A percentile compares a stretch with the other conserved stretches of the same genome.
Conservation (phyloP, 345 rosid species). For the Streptanthus diversifolius region DNA sequence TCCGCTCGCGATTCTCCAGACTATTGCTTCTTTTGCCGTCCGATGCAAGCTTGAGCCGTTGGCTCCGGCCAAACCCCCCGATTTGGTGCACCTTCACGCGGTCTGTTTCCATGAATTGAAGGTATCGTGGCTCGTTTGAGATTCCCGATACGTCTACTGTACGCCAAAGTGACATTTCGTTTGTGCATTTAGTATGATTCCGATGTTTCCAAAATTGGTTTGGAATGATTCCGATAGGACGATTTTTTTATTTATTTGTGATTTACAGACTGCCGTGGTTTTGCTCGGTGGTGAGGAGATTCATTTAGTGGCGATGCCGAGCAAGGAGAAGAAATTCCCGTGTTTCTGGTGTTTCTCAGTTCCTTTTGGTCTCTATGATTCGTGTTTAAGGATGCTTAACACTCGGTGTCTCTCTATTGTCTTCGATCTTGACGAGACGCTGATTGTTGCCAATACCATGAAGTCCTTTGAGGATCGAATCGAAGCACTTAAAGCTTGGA, state of each 20-base stretch:
- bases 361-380: conserved; percentile 62
- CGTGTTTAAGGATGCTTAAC: conserved; percentile 79
- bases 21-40: conserved; percentile 74
- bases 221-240: not conserved
- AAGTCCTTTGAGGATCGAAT: conserved; percentile 90
- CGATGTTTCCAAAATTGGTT: not conserved
- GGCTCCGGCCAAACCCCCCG: conserved; percentile 49
- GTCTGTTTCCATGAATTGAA: conserved; percentile 81
- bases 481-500: conserved; percentile 73
- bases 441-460: conserved; percentile 95
- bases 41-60: conserved; percentile 90
- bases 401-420: conserved; percentile 84
- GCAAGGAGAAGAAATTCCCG: conserved; percentile 95
- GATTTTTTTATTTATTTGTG: not conserved
- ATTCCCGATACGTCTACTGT: not conserved
- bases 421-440: conserved; percentile 94
- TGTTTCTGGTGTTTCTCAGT: conserved; percentile 95
- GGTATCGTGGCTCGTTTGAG: conserved; percentile 38
- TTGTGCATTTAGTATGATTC: no score
- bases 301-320: conserved; percentile 98
- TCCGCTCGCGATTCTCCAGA: conserved; percentile 85
- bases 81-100: conserved; percentile 83
- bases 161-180: no score
- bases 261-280: conserved; percentile 75
- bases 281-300: conserved; percentile 79